A percentile compares a stretch with the other conserved stretches of the same genome.
Evolutionary conservation across 2,329 filamentous ascomycete species (phyloP).

Genomic region (Phyllosticta capitalensis): DNA sequence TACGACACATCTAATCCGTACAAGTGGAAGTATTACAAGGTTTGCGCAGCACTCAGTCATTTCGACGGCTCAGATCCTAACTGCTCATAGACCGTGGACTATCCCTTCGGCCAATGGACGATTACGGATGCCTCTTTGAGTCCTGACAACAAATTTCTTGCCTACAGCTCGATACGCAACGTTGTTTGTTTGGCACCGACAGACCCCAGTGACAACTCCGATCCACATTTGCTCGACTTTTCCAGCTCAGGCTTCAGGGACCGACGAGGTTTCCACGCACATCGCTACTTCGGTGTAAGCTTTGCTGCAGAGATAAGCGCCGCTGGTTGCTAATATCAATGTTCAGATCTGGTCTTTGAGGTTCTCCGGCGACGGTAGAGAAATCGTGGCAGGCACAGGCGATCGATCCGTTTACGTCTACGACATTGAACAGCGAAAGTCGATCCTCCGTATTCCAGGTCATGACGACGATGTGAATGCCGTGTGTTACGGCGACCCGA

Average conservation of each 20-base stretch:
- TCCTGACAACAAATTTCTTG: constrained; percentile 83
- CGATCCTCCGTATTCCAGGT: constrained; percentile 65
- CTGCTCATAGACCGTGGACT: constrained; percentile 52
- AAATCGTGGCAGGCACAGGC: constrained; percentile 83
- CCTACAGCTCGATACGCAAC: constrained; percentile 81
- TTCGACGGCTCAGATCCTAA: background rate
- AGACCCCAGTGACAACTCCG: constrained; percentile 69
- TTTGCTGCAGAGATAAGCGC: constrained; percentile 40
- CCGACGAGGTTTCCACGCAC: constrained; percentile 25
- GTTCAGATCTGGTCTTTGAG: constrained; percentile 73
- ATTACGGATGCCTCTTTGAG: constrained; percentile 88
- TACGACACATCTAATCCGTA: constrained; percentile 96
- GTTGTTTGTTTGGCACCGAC: constrained; percentile 80
- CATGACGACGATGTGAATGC: constrained; percentile 90
- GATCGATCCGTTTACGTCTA: constrained; percentile 76
- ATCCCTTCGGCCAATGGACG: constrained; percentile 87
- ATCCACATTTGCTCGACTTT: constrained; percentile 73
- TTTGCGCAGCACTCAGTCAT: constrained; percentile 36
- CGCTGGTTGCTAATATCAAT: constrained; percentile 7
- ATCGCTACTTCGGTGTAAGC: constrained; percentile 44
- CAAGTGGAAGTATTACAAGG: constrained; percentile 89
- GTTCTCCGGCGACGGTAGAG: constrained; percentile 83
- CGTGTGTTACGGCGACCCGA: constrained; percentile 85
- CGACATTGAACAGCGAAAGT: constrained; percentile 72
- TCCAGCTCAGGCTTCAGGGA: constrained; percentile 37